Base-by-base conservation (phyloP, 2,329 filamentous ascomycete species). In the Xylariomycetidae sp. region DNA sequence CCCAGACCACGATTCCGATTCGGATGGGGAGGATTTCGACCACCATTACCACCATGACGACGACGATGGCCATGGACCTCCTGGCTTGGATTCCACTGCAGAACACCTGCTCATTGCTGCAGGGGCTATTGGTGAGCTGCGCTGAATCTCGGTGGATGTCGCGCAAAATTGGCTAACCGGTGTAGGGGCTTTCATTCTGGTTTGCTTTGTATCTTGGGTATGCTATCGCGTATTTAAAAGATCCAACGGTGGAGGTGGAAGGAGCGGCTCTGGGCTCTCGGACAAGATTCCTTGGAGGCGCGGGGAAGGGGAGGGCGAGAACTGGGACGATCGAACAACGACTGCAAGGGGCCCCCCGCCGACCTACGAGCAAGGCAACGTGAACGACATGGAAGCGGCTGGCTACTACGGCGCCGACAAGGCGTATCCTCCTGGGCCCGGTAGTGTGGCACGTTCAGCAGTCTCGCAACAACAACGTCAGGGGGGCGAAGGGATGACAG, bases 181-280 rank as follows among this genome's bases (percentile, higher is more conserved):
- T 8, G 28, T 32, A 68, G 69, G 63, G 18, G 59, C 57, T 5
- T 66, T 69, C 31, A 61, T 72, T 14, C 47, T 68, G 18, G 38
- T 68, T 7, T 65, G 60, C 32, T 65, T 68, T 38, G 37, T 70
- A 16, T 45, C 47, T 6, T 72, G 65, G 66, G 52, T 70, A n/a
- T n/a, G n/a, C n/a, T n/a, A n/a, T n/a, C n/a, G n/a, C n/a, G n/a
- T 16, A 47, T 64, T 5, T 69, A 61, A 54, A 58, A 62, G n/a
- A 52, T 53, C 9, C 61, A 56, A 41, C 48, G 54, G 6, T 59
- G 50, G 31, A 44, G 45, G 39, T 8, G 22, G 39, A 10, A 31
- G 30, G 13, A 27, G 17, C 7, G 34, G 25, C 10, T 25, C 33
- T 13, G 42, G 39, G 19, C 35, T 50, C 5, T 42, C 48, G 6